Conservation (phyloP, 2,329 filamentous ascomycete species). For the Trichoderma sp. region DNA sequence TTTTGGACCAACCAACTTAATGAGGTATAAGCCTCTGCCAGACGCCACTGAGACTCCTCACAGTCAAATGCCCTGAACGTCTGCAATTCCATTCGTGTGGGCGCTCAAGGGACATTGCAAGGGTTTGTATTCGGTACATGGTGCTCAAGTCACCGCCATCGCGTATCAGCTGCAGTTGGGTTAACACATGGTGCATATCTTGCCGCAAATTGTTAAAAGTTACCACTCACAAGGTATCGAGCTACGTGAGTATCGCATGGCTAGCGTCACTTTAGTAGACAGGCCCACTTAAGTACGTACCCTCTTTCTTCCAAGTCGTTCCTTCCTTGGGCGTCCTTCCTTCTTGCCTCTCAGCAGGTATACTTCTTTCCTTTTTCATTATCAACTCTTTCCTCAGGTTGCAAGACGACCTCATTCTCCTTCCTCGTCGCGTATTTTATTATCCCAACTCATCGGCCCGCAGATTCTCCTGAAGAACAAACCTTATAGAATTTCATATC, state of each 20-base stretch:
- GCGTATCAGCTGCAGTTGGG: background rate
- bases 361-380: background rate
- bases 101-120: background rate
- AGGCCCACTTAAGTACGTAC: background rate
- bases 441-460: slow-evolving; percentile 7
- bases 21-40: background rate
- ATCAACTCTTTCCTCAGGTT: background rate
- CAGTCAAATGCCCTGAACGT: background rate
- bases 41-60: background rate
- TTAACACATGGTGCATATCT: background rate
- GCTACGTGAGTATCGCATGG: background rate
- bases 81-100: background rate
- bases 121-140: background rate
- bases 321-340: background rate
- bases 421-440: slow-evolving; percentile 29
- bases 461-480: background rate
- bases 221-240: background rate
- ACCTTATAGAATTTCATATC: background rate
- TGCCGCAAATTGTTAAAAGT: background rate
- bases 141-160: background rate
- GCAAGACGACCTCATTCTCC: slow-evolving; percentile 25
- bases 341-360: background rate
- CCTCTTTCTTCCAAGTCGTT: background rate
- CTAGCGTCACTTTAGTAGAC: background rate
- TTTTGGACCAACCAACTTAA: background rate